Evolutionary conservation across 1,284 basidiomycete species (phyloP).

Genomic region (Fomitopsis pinicola): DNA sequence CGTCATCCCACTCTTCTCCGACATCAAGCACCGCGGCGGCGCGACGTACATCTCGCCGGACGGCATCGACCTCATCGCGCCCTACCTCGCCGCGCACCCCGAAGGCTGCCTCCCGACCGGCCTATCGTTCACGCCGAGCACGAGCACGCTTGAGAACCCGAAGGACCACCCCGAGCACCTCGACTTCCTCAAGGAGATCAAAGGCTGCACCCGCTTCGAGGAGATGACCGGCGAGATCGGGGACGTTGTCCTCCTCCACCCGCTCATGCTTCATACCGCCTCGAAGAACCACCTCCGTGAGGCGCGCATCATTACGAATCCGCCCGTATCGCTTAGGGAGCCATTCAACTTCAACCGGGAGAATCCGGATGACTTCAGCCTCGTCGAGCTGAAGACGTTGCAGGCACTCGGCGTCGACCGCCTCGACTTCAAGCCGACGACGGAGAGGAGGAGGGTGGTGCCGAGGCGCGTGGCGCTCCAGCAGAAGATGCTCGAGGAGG

Average conservation of each 20-base stretch:
- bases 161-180: constrained; percentile 39
- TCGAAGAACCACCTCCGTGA: constrained; percentile 51
- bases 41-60: constrained; percentile 56
- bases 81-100: constrained; percentile 51
- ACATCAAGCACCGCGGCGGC: constrained; percentile 48
- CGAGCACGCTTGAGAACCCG: constrained; percentile 29
- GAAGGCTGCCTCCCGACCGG: constrained; percentile 48
- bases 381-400: constrained; percentile 50
- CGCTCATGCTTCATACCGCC: constrained; percentile 62
- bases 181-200: constrained; percentile 34
- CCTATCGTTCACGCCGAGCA: constrained; percentile 43
- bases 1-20: constrained; percentile 54
- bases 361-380: constrained; percentile 43
- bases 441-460: constrained; percentile 24
- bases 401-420: constrained; percentile 44
- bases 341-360: constrained; percentile 51
- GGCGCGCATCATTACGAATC: constrained; percentile 58
- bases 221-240: constrained; percentile 55
- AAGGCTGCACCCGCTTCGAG: constrained; percentile 43
- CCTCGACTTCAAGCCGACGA: constrained; percentile 18
- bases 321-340: constrained; percentile 47
- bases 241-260: constrained; percentile 60
- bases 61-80: constrained; percentile 45
- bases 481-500: constrained; percentile 31
- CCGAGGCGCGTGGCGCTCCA: constrained; percentile 26